Evolutionary conservation across 129 eudicot species (phyloP), one percentile per base, ranked within the genome.

Genomic region (Arctium lappa): DNA sequence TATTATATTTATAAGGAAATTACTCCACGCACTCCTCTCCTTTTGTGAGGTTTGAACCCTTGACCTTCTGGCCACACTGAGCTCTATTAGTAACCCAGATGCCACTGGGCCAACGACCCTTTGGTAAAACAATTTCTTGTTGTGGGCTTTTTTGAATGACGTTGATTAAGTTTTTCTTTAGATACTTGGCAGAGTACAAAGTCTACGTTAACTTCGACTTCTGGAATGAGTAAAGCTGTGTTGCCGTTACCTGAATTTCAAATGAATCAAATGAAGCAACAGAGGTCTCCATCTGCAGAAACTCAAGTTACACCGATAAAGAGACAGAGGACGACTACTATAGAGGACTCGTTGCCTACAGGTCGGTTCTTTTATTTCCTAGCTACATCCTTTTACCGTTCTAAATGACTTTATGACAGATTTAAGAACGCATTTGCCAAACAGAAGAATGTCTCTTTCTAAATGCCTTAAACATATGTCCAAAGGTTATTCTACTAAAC

Each of bases 121-220:
- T 13, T 56, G 65, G 65, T 56, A 56, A 56, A 56, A 0, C 0
- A 15, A 16, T 2, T 56, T 40, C 10, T 40, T 40, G 7, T 6
- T 38, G 36, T 33, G 36, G 36, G 36, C 42, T 6, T 53, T 75
- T 80, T 66, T 6, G 13, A 46, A 46, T 46, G 4, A 4, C 6
- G 7, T 33, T 29, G 7, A 80, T 42, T 69, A 40, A 8, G 65
- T 73, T 9, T 74, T 42, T 85, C 22, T 66, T 74, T 85, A 94
- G 98, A 89, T 88, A 70, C 94, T 82, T 81, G 85, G 87, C 91
- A 83, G 72, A 78, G 79, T 63, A 72, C 81, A 72, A 56, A 86
- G 34, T 42, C 83, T 3, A 53, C 68, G 36, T 75, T 75, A 37
- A 81, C 89, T 73, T 80, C 92, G 70, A 66, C 79, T 39, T 85